Evolutionary conservation across 73 alveolate genomes (phyloP).

Genomic region (Symbiodinium pilosum): DNA sequence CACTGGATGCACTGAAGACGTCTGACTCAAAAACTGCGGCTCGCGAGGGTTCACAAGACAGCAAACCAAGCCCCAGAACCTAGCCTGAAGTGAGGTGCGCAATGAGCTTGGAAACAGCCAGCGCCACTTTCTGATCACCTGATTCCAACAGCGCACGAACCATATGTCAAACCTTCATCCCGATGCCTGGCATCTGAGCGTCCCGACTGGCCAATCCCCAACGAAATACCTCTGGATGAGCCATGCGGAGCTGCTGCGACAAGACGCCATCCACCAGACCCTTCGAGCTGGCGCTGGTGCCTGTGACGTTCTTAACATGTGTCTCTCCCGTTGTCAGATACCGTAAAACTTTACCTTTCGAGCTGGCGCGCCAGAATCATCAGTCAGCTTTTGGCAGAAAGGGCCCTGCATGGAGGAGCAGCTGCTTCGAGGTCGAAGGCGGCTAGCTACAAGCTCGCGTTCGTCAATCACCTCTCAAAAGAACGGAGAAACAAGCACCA

Average conservation of each 20-base stretch:
- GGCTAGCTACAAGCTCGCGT: background rate
- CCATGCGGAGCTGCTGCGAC: conserved; percentile 36
- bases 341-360: background rate
- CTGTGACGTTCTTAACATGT: background rate
- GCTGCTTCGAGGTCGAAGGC: background rate
- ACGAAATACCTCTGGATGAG: conserved; percentile 28
- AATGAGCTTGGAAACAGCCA: background rate
- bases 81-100: background rate
- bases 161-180: background rate
- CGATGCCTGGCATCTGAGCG: background rate
- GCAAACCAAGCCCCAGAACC: too few species aligned
- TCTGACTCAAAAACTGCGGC: too few species aligned
- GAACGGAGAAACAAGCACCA: background rate
- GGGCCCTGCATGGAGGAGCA: background rate
- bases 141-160: background rate
- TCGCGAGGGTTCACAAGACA: too few species aligned
- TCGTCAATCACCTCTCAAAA: background rate
- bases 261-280: conserved; percentile 66
- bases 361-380: background rate
- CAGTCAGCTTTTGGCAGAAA: background rate
- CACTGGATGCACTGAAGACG: too few species aligned
- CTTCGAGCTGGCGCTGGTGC: background rate
- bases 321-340: background rate
- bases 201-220: background rate
- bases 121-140: conserved; percentile 29